A percentile compares a stretch with the other conserved stretches of the same genome.
Evolutionary conservation across 2,329 filamentous ascomycete species (phyloP).

Genomic region (Arthrocladium fulminans): DNA sequence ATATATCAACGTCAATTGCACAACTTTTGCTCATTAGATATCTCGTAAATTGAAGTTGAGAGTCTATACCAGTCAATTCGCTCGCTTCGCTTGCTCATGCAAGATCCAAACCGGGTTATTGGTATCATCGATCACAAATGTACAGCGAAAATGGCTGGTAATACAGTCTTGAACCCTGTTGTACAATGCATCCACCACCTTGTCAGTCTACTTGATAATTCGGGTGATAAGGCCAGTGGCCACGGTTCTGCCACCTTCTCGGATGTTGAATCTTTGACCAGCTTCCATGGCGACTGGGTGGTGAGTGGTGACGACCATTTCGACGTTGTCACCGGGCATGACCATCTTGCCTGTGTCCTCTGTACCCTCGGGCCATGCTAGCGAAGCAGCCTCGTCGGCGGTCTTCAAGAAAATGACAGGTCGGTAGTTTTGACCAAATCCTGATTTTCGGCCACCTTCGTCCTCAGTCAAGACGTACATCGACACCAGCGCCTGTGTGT

Average conservation of each 20-base stretch:
- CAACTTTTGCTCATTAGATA: slow-evolving; percentile 10
- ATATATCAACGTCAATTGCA: background rate
- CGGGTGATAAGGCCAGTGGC: slow-evolving; percentile 75
- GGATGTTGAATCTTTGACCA: slow-evolving; percentile 95
- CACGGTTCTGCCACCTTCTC: slow-evolving; percentile 87
- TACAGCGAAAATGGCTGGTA: slow-evolving; percentile 8
- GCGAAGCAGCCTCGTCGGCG: slow-evolving; percentile 64
- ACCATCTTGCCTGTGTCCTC: slow-evolving; percentile 72
- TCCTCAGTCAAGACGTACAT: slow-evolving; percentile 97
- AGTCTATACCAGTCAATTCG: slow-evolving; percentile 16
- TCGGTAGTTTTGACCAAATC: slow-evolving; percentile 92
- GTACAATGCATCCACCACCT: background rate
- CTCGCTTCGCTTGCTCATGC: slow-evolving; percentile 10
- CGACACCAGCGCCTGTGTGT: slow-evolving; percentile 86
- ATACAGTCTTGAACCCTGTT: slow-evolving; percentile 7
- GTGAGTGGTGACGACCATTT: slow-evolving; percentile 86
- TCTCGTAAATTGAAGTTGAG: slow-evolving; percentile 18
- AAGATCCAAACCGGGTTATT: slow-evolving; percentile 5
- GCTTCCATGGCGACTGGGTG: slow-evolving; percentile 79
- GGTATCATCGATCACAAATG: slow-evolving; percentile 10
- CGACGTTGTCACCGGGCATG: slow-evolving; percentile 97
- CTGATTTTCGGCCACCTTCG: slow-evolving; percentile 93
- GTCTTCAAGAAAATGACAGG: slow-evolving; percentile 95
- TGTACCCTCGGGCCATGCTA: slow-evolving; percentile 79
- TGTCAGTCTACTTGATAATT: slow-evolving; percentile 43